Conservation (phyloP, 768 basidiomycete genomes). For the Cantharellus anzutake region DNA sequence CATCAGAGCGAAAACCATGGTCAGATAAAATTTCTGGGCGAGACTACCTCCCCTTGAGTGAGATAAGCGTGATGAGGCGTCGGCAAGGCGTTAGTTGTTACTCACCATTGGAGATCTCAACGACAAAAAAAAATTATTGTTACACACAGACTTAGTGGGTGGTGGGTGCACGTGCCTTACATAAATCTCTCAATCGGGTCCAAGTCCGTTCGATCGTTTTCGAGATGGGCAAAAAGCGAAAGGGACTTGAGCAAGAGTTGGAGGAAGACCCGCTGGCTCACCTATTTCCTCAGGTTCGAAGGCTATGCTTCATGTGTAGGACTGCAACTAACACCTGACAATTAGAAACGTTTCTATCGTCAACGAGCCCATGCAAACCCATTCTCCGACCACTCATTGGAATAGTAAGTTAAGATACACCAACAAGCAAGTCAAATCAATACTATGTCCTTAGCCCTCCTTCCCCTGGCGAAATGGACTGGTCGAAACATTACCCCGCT, state of each 20-base stretch:
- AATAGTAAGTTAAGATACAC: slow-evolving; percentile 30
- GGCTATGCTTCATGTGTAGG: background rate
- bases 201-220: background rate
- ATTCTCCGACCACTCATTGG: slow-evolving; percentile 44
- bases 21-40: slow-evolving; percentile 12
- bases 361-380: slow-evolving; percentile 33
- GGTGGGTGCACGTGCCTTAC: too few species aligned
- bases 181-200: too few species aligned
- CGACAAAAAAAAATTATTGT: slow-evolving; percentile 43
- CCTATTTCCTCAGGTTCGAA: slow-evolving; percentile 6
- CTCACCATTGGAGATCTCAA: slow-evolving; percentile 11
- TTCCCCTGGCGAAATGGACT: slow-evolving; percentile 59
- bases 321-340: background rate
- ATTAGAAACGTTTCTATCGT: slow-evolving; percentile 27
- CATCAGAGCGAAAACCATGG: slow-evolving; percentile 61
- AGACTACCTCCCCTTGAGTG: slow-evolving; percentile 3
- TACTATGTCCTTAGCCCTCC: slow-evolving; percentile 26
- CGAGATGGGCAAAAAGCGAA: background rate
- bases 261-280: background rate
- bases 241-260: background rate
- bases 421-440: too few species aligned
- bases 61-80: too few species aligned
- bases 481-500: slow-evolving; percentile 66
- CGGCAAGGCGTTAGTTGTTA: too few species aligned
- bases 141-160: too few species aligned